A percentile compares a stretch with the other conserved stretches of the same genome.
Conservation (phyloP, 169 alveolate species). For the Cystoisospora suis region DNA sequence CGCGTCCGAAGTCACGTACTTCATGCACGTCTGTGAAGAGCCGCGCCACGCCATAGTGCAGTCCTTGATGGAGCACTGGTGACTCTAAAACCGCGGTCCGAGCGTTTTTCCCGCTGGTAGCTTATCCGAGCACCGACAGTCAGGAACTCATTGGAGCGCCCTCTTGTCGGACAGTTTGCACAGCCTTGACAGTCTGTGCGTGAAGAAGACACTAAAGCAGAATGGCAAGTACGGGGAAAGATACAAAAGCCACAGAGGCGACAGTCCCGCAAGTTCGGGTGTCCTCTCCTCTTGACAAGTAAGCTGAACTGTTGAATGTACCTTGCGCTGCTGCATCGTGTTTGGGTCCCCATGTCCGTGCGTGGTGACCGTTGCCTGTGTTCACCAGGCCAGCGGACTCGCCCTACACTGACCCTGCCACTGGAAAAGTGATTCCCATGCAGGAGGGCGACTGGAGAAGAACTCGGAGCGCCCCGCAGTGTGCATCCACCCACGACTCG, state of each 20-base stretch:
- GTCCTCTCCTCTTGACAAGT: not conserved
- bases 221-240: not conserved
- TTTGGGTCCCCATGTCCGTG: not conserved
- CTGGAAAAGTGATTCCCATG: constrained; percentile 14
- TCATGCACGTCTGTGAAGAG: too few relatives aligned
- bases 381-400: not conserved
- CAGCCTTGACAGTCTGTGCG: not conserved
- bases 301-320: not conserved
- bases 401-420: constrained; percentile 22
- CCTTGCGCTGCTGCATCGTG: not conserved
- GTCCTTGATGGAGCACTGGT: too few relatives aligned
- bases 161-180: not conserved
- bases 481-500: not conserved
- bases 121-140: too few relatives aligned
- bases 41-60: too few relatives aligned
- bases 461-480: not conserved
- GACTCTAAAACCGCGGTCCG: too few relatives aligned
- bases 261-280: not conserved
- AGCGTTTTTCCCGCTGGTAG: too few relatives aligned
- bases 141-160: too few relatives aligned
- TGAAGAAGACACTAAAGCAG: not conserved
- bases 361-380: not conserved
- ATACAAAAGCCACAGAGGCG: not conserved
- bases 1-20: too few relatives aligned
- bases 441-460: constrained; percentile 26